Evolutionary conservation across 208 protist species (phyloP).

Genomic region (Crithidia mellificae): DNA sequence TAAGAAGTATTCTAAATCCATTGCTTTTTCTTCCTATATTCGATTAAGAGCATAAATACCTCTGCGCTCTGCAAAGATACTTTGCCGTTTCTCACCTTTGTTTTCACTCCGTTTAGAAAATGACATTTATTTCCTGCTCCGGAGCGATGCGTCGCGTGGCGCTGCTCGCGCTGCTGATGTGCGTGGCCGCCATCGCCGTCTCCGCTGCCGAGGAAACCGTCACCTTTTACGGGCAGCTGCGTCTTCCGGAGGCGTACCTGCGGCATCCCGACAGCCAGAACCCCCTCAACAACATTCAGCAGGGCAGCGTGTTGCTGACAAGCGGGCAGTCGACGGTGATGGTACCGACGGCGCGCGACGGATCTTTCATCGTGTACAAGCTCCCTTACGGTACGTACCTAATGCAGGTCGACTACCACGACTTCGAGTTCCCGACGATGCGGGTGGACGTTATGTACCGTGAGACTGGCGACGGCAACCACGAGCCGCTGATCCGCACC

Average conservation of each 20-base stretch:
- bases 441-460: constrained; percentile 70
- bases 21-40: too few relatives aligned
- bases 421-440: constrained; percentile 81
- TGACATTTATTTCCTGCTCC: neutral
- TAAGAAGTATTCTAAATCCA: too few relatives aligned
- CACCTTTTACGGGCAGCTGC: constrained; percentile 60
- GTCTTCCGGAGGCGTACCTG: constrained; percentile 51
- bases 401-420: constrained; percentile 76
- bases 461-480: constrained; percentile 25
- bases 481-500: constrained; percentile 53
- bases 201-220: constrained; percentile 14
- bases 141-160: constrained; percentile 3
- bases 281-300: constrained; percentile 65
- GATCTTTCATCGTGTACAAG: constrained; percentile 70
- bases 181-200: constrained; percentile 1
- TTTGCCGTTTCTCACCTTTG: neutral
- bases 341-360: constrained; percentile 63
- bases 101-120: neutral
- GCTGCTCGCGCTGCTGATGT: constrained; percentile 12
- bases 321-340: constrained; percentile 46
- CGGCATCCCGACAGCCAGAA: constrained; percentile 41
- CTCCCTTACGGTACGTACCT: constrained; percentile 83
- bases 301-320: constrained; percentile 66
- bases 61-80: too few relatives aligned
- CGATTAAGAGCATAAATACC: too few relatives aligned